phyloP scores from a whole-genome alignment of 78 protist species.

The Fonticula alba region DNA sequence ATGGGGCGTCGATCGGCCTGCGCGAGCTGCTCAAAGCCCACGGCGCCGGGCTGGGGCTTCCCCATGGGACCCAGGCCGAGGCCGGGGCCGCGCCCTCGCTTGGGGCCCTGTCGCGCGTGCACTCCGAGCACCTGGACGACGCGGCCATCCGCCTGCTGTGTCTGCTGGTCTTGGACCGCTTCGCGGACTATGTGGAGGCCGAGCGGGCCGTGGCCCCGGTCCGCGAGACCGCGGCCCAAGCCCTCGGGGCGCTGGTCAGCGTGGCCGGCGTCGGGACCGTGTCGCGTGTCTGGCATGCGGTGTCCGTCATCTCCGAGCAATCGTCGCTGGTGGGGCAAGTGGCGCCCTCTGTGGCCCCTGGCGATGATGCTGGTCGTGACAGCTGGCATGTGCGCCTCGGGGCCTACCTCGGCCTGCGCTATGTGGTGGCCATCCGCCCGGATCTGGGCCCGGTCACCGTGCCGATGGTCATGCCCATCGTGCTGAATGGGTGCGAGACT shows the following conservation, averaged over 20 bases:
- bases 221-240: conserved; percentile 71
- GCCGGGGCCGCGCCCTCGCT: background rate
- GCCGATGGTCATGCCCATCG: conserved; percentile 2
- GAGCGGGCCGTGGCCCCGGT: conserved; percentile 66
- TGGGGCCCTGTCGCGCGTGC: background rate
- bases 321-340: background rate
- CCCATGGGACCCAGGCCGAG: background rate
- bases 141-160: conserved; percentile 50
- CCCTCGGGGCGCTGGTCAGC: conserved; percentile 34
- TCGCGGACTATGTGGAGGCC: conserved; percentile 59
- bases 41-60: conserved; percentile 18
- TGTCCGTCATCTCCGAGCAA: background rate
- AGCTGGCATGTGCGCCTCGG: conserved; percentile 40
- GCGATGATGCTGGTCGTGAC: background rate
- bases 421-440: conserved; percentile 21
- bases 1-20: conserved; percentile 62
- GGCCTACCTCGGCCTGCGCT: conserved; percentile 37
- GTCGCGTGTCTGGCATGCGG: background rate
- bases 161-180: conserved; percentile 57
- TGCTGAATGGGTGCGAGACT: background rate
- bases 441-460: conserved; percentile 5
- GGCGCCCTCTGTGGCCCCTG: background rate
- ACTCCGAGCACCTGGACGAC: conserved; percentile 59
- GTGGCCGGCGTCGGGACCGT: conserved; percentile 9
- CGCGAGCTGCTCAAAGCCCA: conserved; percentile 58